Evolutionary conservation across 306 rosid species (phyloP).

Genomic region (Vigna unguiculata): DNA sequence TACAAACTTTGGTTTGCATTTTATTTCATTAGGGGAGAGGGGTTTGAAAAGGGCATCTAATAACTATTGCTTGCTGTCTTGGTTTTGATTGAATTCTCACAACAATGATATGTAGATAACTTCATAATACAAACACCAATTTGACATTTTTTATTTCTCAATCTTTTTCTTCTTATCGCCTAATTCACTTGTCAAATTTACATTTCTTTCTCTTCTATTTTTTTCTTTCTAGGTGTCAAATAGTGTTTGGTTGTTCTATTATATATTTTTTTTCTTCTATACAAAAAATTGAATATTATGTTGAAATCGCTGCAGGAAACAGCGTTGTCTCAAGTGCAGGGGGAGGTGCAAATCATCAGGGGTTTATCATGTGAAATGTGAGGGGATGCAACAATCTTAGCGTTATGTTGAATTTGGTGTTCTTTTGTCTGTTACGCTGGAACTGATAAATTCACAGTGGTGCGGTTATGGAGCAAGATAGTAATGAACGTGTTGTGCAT

Average conservation of each 20-base stretch:
- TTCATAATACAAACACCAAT: no score
- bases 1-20: constrained; percentile 2
- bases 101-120: no score
- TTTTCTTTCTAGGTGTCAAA: no score
- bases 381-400: constrained; percentile 33
- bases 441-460: constrained; percentile 23
- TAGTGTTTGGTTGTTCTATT: no score
- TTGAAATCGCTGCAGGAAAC: constrained; percentile 43
- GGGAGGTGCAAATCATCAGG: constrained; percentile 6
- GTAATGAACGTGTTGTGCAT: background rate
- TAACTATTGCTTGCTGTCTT: no score
- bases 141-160: no score
- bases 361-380: constrained; percentile 32
- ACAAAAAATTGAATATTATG: background rate
- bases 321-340: constrained; percentile 7
- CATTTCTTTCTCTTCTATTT: no score
- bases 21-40: no score
- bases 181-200: no score
- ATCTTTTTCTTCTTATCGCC: no score
- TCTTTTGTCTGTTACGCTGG: constrained; percentile 16
- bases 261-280: background rate
- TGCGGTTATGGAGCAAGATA: constrained; percentile 30
- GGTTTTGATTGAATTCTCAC: no score
- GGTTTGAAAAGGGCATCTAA: no score
- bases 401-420: constrained; percentile 23